Conservation (phyloP, 257 asterid genomes). For the Craterostigma plantagineum region DNA sequence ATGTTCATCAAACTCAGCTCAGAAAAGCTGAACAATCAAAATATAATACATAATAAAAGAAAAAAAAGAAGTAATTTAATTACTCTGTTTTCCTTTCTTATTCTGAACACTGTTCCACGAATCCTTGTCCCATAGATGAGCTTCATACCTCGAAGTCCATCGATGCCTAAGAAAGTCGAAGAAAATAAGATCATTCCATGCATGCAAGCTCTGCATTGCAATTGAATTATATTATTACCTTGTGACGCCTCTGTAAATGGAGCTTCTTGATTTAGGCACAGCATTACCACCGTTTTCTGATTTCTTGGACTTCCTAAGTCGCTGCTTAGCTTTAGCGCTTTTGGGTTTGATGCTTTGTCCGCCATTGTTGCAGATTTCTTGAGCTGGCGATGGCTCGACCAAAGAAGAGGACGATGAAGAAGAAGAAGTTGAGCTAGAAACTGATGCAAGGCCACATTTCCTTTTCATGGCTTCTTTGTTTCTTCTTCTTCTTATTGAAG, state of each 20-base stretch:
- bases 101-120: constrained; percentile 65
- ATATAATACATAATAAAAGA: neutral
- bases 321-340: constrained; percentile 6
- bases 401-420: constrained; percentile 57
- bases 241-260: constrained; percentile 82
- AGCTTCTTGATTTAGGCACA: constrained; percentile 54
- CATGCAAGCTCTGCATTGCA: neutral
- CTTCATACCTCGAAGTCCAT: constrained; percentile 81
- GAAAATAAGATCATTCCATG: neutral
- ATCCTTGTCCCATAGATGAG: constrained; percentile 87
- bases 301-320: constrained; percentile 15
- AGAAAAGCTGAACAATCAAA: neutral
- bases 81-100: constrained; percentile 82
- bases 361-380: neutral
- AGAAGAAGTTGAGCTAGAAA: constrained; percentile 20
- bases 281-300: constrained; percentile 21
- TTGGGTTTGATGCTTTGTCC: constrained; percentile 4
- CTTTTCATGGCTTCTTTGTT: constrained; percentile 14
- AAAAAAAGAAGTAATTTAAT: constrained; percentile 3
- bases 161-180: constrained; percentile 53
- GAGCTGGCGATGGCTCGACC: constrained; percentile 18
- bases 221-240: constrained; percentile 23
- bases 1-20: too few species aligned
- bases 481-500: too few species aligned
- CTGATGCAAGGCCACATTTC: constrained; percentile 24